Base-by-base conservation (phyloP, 441 rosid genomes). In the Gossypium schwendimanii region DNA sequence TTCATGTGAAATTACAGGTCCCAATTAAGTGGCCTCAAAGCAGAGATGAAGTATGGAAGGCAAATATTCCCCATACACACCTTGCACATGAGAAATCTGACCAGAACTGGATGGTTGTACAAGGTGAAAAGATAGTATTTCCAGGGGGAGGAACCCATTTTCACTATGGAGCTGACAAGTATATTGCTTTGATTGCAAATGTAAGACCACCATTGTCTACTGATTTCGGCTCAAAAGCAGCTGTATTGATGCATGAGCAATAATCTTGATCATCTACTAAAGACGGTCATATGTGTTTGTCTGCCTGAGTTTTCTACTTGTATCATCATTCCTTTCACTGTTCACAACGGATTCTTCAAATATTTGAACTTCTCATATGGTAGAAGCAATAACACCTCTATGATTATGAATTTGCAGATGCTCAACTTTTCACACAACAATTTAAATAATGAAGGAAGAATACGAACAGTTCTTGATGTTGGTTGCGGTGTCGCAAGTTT, bases 131-230 rank as follows among this genome's bases (percentile, higher is more conserved):
- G 82, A 93, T 96, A 17, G 72, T 68, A 5, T 96, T 96, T 69
- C 98, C 99, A 0, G 99, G 99, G 44, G 99, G 99, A 63, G 99
- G 99, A 63, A 96, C 99, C 64, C 99, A 96, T 82, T 96, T 96
- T 77, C 99, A 96, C 83, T 88, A 96, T 57, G 99, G 99, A 74
- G 99, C 99, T 78, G 99, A 86, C 76, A 96, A 93, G 71, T 96
- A 96, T 81, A 96, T 96, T 80, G 87, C 99, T 67, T 85, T 92
- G 3, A 89, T 96, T 70, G 99, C 99, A 2, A 93, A 93, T 74
- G 98, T 93, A 89, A 89, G 89, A 47, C 3, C 71, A 4, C 71
- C 75, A 45, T 0, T 58, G 45, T 72, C 50, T 72, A 47, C 28
- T 54, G 45, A 28, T n/a, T 17, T 59, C 17, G 7, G n/a, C 50